Base-by-base conservation (phyloP, 2,329 filamentous ascomycete genomes). In the Leptographium flavum region DNA sequence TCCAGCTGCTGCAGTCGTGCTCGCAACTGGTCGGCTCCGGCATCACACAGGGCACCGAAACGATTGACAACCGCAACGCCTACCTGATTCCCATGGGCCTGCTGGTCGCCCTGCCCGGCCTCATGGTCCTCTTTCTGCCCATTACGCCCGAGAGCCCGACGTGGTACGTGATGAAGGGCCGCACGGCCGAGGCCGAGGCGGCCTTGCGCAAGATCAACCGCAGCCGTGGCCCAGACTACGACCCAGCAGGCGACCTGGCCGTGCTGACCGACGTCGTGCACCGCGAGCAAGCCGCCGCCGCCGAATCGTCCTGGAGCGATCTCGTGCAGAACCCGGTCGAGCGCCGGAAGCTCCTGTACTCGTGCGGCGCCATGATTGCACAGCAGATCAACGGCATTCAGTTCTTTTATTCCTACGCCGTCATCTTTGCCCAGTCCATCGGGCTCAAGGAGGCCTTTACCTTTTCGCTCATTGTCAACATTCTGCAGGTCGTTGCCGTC, bases 351-450 rank as follows among this genome's bases (percentile, higher is more conserved):
- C 55, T 69, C 13, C 55, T 70, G 21, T 69, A 62, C 52, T 60
- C 60, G 15, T 61, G 60, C 8, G 67, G 67, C 11, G 66, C 64
- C 21, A 56, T 70, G 47, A 57, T 66, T 33, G 63, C 65, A 3
- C 67, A 70, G 51, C 67, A 71, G 55, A 66, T 71, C 56, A 66
- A 66, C 56, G 66, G 67, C 19, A 69, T 70, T 43, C 63, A 66
- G 40, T 70, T 62, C 56, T 68, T 66, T 51, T 67, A 67, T 53
- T 61, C 60, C 42, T 68, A 63, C 28, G 65, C 64, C 2, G 62
- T 62, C 1, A 59, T 68, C 27, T 68, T 69, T 48, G 57, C 61
- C 21, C 55, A 68, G 50, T 56, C 60, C 2, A 67, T 69, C 40
- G 65, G 65, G 0, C 49, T 68, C 3, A 49, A 48, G 0, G 58